Evolutionary conservation across 441 rosid species (phyloP), one percentile per base, ranked within the genome.

Genomic region (Pelargonium fulgidum): DNA sequence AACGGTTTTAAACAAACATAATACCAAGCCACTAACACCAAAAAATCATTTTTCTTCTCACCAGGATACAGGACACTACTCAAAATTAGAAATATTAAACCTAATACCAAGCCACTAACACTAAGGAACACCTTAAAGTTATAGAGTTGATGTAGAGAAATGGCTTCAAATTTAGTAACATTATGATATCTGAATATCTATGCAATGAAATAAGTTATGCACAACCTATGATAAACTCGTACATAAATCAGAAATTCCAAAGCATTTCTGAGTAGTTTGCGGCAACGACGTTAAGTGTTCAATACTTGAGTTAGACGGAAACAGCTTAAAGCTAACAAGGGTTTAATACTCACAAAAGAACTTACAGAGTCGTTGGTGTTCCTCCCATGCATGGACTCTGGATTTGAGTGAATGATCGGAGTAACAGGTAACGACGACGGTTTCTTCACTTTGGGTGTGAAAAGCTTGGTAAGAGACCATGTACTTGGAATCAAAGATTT

Each of bases 341-440:
- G 14, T 24, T 44, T 47, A 11, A 68, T 69, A 73, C 86, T 88
- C 42, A 77, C 86, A 76, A 56, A 71, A 76, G 64, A 75, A 77
- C 70, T 74, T 67, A 70, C 5, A 54, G 79, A 80, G n/a, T 85
- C 84, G 64, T 39, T 64, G n/a, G 75, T 73, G 71, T 78, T 66
- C 42, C 87, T 80, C 56, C 96, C 93, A 71, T 90, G 92, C 73
- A 67, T 75, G 24, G 98, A 92, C 85, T 85, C 99, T 0, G 96
- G 99, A 80, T 89, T 90, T 13, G 96, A 94, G 81, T 84, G 98
- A 73, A 88, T 64, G 69, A 77, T 68, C 7, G 92, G 97, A 39
- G 89, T 84, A 62, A 65, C 89, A 1, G 99, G 99, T 62, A 87
- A 81, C 41, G 97, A 94, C 47, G 86, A 83, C 11, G 96, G 41